Conservation (phyloP, 768 basidiomycete species). For the Rhizopogon sp. region DNA sequence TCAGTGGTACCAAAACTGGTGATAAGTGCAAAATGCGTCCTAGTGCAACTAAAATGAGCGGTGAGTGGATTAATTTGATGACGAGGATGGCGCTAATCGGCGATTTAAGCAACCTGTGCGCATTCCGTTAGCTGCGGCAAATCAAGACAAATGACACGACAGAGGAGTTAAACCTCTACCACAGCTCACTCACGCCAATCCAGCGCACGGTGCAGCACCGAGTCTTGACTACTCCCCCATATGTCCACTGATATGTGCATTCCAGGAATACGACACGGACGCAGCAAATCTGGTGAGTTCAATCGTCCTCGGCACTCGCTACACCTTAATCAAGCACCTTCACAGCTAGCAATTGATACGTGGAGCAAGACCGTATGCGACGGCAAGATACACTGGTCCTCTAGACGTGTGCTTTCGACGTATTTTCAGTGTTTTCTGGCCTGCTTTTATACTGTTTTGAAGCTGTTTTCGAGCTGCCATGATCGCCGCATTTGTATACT, state of each 20-base stretch:
- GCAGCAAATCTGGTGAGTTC: background rate
- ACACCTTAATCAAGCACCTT: no score
- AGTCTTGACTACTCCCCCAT: background rate
- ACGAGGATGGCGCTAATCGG: no score
- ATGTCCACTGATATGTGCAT: background rate
- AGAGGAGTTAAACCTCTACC: background rate
- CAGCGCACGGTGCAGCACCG: no score
- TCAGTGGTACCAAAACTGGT: no score
- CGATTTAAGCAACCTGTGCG: background rate
- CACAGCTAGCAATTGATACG: background rate
- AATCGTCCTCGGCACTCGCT: no score
- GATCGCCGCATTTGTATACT: background rate
- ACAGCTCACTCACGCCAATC: no score
- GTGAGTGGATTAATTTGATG: no score
- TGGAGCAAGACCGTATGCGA: background rate
- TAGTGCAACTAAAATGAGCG: no score
- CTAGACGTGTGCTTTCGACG: background rate
- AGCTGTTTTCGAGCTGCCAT: background rate
- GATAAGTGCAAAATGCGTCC: no score
- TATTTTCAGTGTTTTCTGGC: background rate
- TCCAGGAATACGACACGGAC: background rate
- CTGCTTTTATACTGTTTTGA: background rate
- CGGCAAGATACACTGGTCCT: background rate
- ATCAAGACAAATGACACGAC: background rate
- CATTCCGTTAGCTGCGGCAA: constrained; percentile 1